Evolutionary conservation across 2,329 filamentous ascomycete species (phyloP).

Genomic region (Colletotrichum sp.): DNA sequence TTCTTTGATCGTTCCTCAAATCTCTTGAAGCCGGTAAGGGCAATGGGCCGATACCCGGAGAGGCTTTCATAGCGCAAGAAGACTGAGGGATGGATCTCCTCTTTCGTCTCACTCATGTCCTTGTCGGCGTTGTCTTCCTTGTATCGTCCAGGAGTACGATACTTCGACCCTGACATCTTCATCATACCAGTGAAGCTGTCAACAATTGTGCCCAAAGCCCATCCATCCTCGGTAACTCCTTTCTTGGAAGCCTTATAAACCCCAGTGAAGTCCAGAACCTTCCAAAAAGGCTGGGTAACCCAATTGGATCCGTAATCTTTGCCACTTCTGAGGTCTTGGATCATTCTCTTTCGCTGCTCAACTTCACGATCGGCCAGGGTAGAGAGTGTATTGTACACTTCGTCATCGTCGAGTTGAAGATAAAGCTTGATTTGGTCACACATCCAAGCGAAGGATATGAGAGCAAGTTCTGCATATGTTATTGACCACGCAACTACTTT

Average conservation of each 20-base stretch:
- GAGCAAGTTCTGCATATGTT: constrained; percentile 6
- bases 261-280: background rate
- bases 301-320: background rate
- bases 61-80: background rate
- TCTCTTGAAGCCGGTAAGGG: background rate
- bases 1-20: background rate
- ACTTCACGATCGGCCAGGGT: background rate
- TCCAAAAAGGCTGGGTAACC: background rate
- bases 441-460: constrained; percentile 23
- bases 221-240: background rate
- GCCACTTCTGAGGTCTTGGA: background rate
- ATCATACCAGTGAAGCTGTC: background rate
- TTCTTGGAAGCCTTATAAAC: background rate
- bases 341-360: background rate
- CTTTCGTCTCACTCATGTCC: background rate
- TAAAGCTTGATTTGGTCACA: background rate
- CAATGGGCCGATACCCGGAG: background rate
- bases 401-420: background rate
- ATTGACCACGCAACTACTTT: background rate
- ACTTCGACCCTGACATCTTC: background rate
- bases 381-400: background rate
- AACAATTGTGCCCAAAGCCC: constrained; percentile 2
- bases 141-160: constrained; percentile 15
- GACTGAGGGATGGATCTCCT: constrained; percentile 13
- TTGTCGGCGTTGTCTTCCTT: background rate